phyloP scores from a whole-genome alignment of 768 basidiomycete genomes.

The Pulveroboletus frians region DNA sequence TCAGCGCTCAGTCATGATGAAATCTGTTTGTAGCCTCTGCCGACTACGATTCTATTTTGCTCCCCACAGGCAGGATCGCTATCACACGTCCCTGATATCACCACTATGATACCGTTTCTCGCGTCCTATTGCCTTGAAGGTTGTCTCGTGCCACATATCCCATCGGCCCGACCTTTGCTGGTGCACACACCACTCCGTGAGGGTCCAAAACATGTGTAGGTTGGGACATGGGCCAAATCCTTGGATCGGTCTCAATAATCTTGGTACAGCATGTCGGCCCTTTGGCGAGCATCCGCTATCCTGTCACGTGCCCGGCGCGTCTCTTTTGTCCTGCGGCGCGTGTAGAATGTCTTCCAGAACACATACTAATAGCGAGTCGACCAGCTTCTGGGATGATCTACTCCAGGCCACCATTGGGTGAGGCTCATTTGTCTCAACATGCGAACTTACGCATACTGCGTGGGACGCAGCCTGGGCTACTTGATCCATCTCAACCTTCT shows the following conservation, averaged over 20 bases:
- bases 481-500: constrained; percentile 57
- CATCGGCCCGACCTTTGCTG: no score
- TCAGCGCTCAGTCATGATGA: no score
- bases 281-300: no score
- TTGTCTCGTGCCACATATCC: no score
- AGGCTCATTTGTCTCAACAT: constrained; percentile 6
- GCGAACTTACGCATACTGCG: constrained; percentile 16
- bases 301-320: constrained; percentile 17
- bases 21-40: no score
- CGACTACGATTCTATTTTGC: no score
- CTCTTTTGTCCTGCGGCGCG: neutral
- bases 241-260: no score
- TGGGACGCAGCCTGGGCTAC: constrained; percentile 55
- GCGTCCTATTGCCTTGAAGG: no score
- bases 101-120: neutral
- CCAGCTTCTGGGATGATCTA: constrained; percentile 8
- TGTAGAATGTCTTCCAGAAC: neutral
- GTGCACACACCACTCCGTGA: no score
- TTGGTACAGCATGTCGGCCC: no score
- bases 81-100: neutral
- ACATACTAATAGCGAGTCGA: neutral
- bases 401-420: constrained; percentile 3
- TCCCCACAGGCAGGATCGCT: neutral
- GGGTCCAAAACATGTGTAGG: no score
- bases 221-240: no score